These are phyloP conservation scores for Myxozyma geophila DNA, from an alignment of 805 yeast species.

Conservation along the genomic window DNA sequence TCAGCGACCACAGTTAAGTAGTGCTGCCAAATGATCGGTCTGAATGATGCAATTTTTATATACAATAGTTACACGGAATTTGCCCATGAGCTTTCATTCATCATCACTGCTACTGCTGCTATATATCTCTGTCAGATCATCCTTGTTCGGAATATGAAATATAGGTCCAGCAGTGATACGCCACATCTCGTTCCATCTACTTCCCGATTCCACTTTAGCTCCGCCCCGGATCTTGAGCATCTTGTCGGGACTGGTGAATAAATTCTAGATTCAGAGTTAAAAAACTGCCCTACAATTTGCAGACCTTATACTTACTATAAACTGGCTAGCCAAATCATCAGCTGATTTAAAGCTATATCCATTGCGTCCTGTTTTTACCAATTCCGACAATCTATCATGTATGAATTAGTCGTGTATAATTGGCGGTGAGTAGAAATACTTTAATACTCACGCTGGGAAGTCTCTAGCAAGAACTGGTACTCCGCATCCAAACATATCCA, in stretches of 20 bases:
- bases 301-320: slow-evolving; percentile 12
- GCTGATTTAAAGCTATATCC: slow-evolving; percentile 62
- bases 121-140: slow-evolving; percentile 29
- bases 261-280: slow-evolving; percentile 14
- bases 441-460: slow-evolving; percentile 60
- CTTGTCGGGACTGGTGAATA: slow-evolving; percentile 42
- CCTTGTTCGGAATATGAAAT: slow-evolving; percentile 40
- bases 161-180: slow-evolving; percentile 51
- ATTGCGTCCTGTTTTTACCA: slow-evolving; percentile 69
- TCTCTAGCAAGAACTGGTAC: slow-evolving; percentile 82
- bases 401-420: neutral
- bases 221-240: slow-evolving; percentile 59
- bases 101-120: slow-evolving; percentile 34
- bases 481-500: slow-evolving; percentile 96
- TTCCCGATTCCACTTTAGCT: slow-evolving; percentile 69
- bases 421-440: neutral
- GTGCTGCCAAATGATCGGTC: too few relatives aligned
- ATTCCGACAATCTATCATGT: slow-evolving; percentile 55
- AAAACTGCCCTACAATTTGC: too few relatives aligned
- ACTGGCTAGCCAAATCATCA: slow-evolving; percentile 50
- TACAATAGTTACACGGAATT: too few relatives aligned
- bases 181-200: slow-evolving; percentile 84
- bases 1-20: too few relatives aligned
- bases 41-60: neutral
- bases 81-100: neutral